Base-by-base conservation (phyloP, 202 grass and related monocot species). In the Panicum virgatum region DNA sequence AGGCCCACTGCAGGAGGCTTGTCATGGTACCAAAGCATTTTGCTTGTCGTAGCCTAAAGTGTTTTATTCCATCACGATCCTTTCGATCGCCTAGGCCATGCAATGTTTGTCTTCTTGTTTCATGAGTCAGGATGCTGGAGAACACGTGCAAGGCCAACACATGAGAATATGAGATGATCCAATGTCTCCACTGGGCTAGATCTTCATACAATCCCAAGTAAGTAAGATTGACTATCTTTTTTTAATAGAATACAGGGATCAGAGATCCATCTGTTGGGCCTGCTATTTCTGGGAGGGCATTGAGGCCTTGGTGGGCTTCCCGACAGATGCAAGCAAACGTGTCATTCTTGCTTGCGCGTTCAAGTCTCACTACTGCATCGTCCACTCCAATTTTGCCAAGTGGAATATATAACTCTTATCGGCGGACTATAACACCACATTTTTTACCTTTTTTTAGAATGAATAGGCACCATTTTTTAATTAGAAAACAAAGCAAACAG, bases 21-120 rank as follows among this genome's bases (percentile, higher is more conserved):
- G 54, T 43, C 23, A 12, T 64, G 59, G 36, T n/a, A n/a, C n/a
- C 64, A 27, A 56, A 80, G 60, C 27, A 59, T 29, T 64, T 75
- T 74, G 63, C 50, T 48, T 81, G 40, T 3, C 48, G 39, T 57
- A 32, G 38, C 48, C 77, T 38, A 47, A 86, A 75, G 77, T 25
- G 12, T n/a, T 66, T 66, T 44, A 40, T 80, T 80, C 62, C 19
- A 13, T 25, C 37, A 20, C 7, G 2, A 19, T 53, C 25, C 14
- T 71, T 85, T 23, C 47, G 59, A 45, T 80, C 16, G 32, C 13
- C 6, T n/a, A 12, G n/a, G 54, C 22, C 11, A 32, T 4, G 43
- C 27, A 78, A 22, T 51, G 69, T 20, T 4, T n/a, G 45, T 26
- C 8, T 29, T 26, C 8, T 29, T 16, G 36, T 32, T 42, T 22